Base-by-base conservation (phyloP, 1,284 basidiomycete genomes). In the Porodaedalea pini region DNA sequence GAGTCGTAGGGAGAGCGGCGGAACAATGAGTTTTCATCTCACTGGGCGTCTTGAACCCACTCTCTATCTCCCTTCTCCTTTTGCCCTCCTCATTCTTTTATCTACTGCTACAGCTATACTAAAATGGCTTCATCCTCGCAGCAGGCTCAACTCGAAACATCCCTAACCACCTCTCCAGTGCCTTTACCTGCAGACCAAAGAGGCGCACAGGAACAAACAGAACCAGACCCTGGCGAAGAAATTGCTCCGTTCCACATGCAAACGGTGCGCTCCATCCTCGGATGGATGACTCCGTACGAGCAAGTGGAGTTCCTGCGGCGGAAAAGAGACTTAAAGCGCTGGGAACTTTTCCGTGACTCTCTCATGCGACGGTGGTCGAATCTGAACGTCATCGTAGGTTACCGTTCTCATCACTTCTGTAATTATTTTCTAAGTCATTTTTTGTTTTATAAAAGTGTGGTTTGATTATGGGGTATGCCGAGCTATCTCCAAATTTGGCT, bases 211-310 rank as follows among this genome's bases (percentile, higher is more conserved):
- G 17, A 23, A 29, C 19, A 27, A 19, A 32, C 40, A 6, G 50
- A 40, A 17, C 27, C 51, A 23, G 40, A 53, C 2, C 19, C 25
- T 8, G 39, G 25, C 8, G 29, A 53, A 23, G 19, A 31, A 13
- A 56, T 31, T 11, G 32, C 29, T n/a, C 10, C 49, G 3, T 29
- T 17, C 32, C 10, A 8, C 23, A 43, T 45, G 41, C 19, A 29
- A 6, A 19, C 27, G 15, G 17, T 52, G 21, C 43, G 41, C 7
- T 27, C 41, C 6, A n/a, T 47, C 17, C 48, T 57, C 13, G 56
- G 56, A 34, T 57, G 56, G 56, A 45, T 57, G 56, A 57, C 56
- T 5, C 56, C 56, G 19, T 52, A 57, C 39, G 49, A 57, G 21
- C 56, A 57, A 31, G 32, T 57, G 32, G 5, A 27, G 25, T 51